Evolutionary conservation across 2,329 filamentous ascomycete species (phyloP).

Genomic region (Cryoendolithus antarcticus): DNA sequence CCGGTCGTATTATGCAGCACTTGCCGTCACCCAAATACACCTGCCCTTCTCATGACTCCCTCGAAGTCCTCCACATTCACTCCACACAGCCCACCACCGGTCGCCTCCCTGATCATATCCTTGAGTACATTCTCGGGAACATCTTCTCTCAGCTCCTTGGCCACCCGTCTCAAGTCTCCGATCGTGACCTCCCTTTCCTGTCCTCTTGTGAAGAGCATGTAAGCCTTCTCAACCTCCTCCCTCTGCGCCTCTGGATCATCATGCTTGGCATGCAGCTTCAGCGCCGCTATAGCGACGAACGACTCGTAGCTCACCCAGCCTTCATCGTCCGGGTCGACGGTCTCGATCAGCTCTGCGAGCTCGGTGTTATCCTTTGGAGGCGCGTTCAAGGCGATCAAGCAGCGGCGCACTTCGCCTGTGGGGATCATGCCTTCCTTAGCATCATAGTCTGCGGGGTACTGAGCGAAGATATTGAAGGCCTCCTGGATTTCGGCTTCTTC

Average conservation of each 20-base stretch:
- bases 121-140: conserved; percentile 70
- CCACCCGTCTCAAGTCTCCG: conserved; percentile 64
- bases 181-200: conserved; percentile 60
- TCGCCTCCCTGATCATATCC: conserved; percentile 94
- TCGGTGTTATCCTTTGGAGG: conserved; percentile 52
- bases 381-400: conserved; percentile 60
- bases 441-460: conserved; percentile 37
- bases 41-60: conserved; percentile 71
- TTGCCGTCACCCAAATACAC: conserved; percentile 70
- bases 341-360: conserved; percentile 61
- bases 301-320: conserved; percentile 68
- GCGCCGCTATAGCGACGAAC: conserved; percentile 77
- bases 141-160: conserved; percentile 69
- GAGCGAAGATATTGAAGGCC: conserved; percentile 68
- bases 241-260: conserved; percentile 37
- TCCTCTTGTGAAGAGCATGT: conserved; percentile 60
- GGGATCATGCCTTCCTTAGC: conserved; percentile 46
- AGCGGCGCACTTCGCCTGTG: conserved; percentile 34
- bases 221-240: conserved; percentile 70
- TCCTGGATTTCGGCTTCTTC: conserved; percentile 87
- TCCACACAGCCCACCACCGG: conserved; percentile 62
- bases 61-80: conserved; percentile 74
- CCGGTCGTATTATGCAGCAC: no score
- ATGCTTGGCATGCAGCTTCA: conserved; percentile 58
- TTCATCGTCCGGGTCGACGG: conserved; percentile 73